phyloP scores from a whole-genome alignment of 2,329 filamentous ascomycete species.

The Scedosporium boydii region DNA sequence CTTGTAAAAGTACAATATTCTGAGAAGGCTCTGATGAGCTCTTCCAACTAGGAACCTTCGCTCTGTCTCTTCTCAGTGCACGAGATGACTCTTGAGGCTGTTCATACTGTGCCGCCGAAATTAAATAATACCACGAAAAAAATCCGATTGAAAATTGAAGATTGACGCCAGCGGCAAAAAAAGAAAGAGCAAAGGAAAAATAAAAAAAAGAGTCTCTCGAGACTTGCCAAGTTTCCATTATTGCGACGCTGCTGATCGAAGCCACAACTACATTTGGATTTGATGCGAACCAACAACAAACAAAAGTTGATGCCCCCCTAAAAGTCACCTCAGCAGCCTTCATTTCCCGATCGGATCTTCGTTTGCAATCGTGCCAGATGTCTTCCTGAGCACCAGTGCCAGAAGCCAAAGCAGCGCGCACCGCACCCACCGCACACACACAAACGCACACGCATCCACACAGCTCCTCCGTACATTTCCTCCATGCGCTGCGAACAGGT shows the following conservation, averaged over 20 bases:
- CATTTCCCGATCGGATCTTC: neutral
- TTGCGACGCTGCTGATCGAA: neutral
- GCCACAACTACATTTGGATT: neutral
- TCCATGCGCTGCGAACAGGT: slow-evolving; percentile 4
- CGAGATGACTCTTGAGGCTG: neutral
- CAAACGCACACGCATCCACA: neutral
- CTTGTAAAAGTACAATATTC: neutral
- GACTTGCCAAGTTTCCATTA: neutral
- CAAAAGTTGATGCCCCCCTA: neutral
- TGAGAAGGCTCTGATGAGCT: neutral
- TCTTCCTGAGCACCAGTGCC: neutral
- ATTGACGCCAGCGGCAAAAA: neutral
- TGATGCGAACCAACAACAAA: neutral
- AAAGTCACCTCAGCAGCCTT: neutral
- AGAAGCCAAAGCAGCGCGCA: neutral
- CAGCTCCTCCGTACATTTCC: neutral
- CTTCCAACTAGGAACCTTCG: neutral
- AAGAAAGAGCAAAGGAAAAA: neutral
- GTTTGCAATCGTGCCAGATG: neutral
- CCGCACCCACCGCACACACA: neutral
- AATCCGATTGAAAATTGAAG: neutral
- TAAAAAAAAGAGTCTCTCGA: neutral
- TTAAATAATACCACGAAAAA: neutral
- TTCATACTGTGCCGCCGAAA: neutral
- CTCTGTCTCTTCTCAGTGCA: neutral